Base-by-base conservation (phyloP, 495 filamentous ascomycete species). In the Hyaloscypha finlandica region DNA sequence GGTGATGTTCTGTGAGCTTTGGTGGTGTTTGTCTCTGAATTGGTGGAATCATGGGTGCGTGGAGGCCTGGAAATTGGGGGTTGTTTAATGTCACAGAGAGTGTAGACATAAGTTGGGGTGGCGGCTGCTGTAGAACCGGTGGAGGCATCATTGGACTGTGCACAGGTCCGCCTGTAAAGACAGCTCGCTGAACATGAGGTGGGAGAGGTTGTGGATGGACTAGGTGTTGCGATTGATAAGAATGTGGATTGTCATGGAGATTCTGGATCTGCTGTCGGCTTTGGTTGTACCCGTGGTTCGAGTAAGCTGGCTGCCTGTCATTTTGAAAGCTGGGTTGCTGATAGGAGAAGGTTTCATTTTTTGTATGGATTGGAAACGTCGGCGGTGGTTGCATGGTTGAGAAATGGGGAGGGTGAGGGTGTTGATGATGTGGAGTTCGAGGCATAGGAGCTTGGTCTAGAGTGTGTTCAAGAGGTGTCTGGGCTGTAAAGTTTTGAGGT, bases 1-100 rank as follows among this genome's bases (percentile, higher is more conserved):
- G 77, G 5, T 87, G 85, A 73, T 92, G 89, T 48, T 78, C 83
- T 9, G 78, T 90, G 48, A 92, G 80, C 70, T 88, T 89, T 45
- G 83, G 77, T 19, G 65, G 67, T 22, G 64, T 16, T 30, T 70
- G 67, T 32, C 63, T 51, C 33, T 35, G 51, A 84, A 86, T 30
- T 86, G 71, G 58, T 85, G 83, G 71, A 80, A 63, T 51, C 68
- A 72, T 85, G 45, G 88, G 83, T 68, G 84, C 79, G 37, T 86
- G 85, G 53, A 86, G 77, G 57, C 76, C 73, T 32, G 82, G 76
- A 42, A 81, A 78, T 70, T 81, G 77, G 29, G 75, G 71, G 48
- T 79, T 80, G 53, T 74, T 68, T 14, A 62, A 63, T 0, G 42
- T 31, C 6, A 54, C 32, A 33, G 65, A 57, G n/a, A 58, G 22